Conservation (phyloP, 176 grass and related monocot species). For the Lolium rigidum region DNA sequence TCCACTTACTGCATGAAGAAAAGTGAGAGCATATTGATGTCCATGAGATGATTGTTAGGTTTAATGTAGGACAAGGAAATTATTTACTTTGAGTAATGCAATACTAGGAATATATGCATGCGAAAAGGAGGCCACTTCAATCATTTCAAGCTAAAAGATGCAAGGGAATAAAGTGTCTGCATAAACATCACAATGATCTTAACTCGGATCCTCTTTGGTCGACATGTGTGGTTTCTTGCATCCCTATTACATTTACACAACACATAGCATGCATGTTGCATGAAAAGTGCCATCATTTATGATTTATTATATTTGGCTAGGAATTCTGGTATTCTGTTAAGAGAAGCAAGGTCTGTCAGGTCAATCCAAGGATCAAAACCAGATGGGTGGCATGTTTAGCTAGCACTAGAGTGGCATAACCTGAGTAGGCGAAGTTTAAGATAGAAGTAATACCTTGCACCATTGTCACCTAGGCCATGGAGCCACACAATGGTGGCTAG, state of each 20-base stretch:
- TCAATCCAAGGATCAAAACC: conserved; percentile 2
- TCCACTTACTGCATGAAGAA: conserved; percentile 37
- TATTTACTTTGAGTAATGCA: conserved; percentile 51
- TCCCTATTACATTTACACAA: background rate
- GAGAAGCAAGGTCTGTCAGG: background rate
- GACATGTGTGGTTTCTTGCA: conserved; percentile 30
- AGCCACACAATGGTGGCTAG: conserved; percentile 88
- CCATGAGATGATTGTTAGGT: no score
- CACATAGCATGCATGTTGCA: conserved; percentile 17
- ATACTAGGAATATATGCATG: conserved; percentile 93
- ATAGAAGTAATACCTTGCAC: conserved; percentile 60
- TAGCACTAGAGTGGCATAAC: background rate
- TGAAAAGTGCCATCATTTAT: conserved; percentile 2
- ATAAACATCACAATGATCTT: conserved; percentile 15
- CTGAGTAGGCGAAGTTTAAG: conserved; percentile 5
- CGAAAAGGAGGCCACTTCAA: conserved; percentile 49
- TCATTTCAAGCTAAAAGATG: conserved; percentile 53
- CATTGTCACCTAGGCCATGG: conserved; percentile 88
- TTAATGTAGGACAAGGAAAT: no score
- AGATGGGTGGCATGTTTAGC: background rate
- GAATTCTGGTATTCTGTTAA: conserved; percentile 9
- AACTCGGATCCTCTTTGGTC: conserved; percentile 16
- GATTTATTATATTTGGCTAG: background rate
- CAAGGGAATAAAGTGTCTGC: conserved; percentile 45
- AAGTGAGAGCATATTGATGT: conserved; percentile 30